Evolutionary conservation across 176 grass and related monocot genomes (phyloP).

Genomic region (Aegilops umbellulata): DNA sequence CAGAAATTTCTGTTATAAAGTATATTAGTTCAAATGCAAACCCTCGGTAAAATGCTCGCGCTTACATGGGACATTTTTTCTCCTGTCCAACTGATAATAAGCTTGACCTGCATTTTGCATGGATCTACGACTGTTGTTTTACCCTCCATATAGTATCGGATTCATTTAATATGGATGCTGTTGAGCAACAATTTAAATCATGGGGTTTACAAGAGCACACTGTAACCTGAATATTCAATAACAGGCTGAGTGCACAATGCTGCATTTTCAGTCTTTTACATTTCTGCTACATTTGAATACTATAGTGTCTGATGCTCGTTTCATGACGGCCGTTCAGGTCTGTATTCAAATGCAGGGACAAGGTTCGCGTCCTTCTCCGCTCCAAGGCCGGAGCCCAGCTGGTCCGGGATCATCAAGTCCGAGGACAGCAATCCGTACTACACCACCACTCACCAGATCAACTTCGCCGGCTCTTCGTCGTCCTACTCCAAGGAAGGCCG

Average conservation of each 20-base stretch:
- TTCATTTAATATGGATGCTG: background rate
- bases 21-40: background rate
- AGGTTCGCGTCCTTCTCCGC: conserved; percentile 48
- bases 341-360: conserved; percentile 49
- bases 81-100: background rate
- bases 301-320: background rate
- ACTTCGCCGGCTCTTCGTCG: conserved; percentile 24
- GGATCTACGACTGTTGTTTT: background rate
- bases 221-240: background rate
- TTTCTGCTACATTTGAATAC: background rate
- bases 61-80: background rate
- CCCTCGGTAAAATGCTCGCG: background rate
- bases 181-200: background rate
- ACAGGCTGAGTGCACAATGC: background rate
- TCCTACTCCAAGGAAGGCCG: conserved; percentile 52
- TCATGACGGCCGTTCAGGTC: conserved; percentile 21
- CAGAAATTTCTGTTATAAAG: background rate
- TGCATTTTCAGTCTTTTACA: background rate
- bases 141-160: no score
- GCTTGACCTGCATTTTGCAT: background rate
- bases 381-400: conserved; percentile 51
- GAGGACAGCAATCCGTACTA: conserved; percentile 39
- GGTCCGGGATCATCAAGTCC: conserved; percentile 53
- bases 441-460: background rate
- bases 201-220: background rate